Evolutionary conservation across 129 eudicot genomes (phyloP).

Genomic region (Rutidosis leptorrhynchoides): DNA sequence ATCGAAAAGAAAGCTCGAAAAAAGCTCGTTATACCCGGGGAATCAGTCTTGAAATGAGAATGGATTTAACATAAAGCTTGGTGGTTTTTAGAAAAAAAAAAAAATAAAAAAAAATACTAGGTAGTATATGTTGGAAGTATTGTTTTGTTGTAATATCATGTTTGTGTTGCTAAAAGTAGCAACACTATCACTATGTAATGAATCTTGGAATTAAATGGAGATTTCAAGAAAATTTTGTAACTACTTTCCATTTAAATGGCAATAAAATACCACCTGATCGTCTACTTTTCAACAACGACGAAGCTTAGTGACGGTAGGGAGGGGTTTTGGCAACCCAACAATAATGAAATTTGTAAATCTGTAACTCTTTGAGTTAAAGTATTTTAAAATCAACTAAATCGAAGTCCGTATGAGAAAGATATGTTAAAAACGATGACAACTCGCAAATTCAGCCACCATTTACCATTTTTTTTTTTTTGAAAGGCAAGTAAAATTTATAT

Average conservation of each 20-base stretch:
- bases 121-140: conserved; percentile 12
- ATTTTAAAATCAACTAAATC: too few species aligned
- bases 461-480: too few species aligned
- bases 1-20: conserved; percentile 28
- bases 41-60: conserved; percentile 3
- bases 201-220: conserved; percentile 24
- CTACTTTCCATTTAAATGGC: background rate
- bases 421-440: too few species aligned
- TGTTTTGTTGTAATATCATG: conserved; percentile 21
- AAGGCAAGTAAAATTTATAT: too few species aligned
- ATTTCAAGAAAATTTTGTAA: conserved; percentile 23
- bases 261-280: too few species aligned
- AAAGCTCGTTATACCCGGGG: conserved; percentile 41
- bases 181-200: background rate
- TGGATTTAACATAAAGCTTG: background rate
- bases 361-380: too few species aligned
- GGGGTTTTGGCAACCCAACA: too few species aligned
- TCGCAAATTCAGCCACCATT: too few species aligned
- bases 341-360: too few species aligned
- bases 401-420: too few species aligned
- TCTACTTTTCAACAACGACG: too few species aligned
- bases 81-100: conserved; percentile 9
- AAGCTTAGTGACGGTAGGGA: too few species aligned
- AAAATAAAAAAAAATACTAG: background rate
- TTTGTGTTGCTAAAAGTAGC: conserved; percentile 5